Base-by-base conservation (phyloP, 306 rosid genomes). In the Malus sieversii region DNA sequence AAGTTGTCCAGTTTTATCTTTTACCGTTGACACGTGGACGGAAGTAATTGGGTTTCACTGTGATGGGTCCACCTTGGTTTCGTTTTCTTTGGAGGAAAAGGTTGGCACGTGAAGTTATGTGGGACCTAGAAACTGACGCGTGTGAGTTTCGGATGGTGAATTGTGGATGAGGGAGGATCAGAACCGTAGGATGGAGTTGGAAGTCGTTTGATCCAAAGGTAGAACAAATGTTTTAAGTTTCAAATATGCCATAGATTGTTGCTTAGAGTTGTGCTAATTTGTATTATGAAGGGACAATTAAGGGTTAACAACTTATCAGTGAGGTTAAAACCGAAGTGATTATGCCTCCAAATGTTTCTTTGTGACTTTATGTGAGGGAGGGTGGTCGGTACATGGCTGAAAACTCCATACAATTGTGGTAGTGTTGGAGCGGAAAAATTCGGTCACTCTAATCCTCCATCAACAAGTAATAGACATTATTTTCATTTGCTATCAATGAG, bases 231-330 rank as follows among this genome's bases (percentile, higher is more conserved):
- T 10, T 30, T 30, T 48, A 63, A 6, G 32, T 40, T 73, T 74
- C 29, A 60, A 42, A 45, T 7, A 1, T 55, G 40, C 7, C 42
- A 2, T 29, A 14, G 18, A 30, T 18, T 33, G 19, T 12, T 44
- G 16, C n/a, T 59, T 73, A 20, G 66, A 27, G 66, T 60, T 62
- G 48, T 62, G 35, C 69, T 72, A 40, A 53, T 52, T 42, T 74
- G 48, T 67, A 44, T 61, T 71, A 65, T 52, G 46, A 58, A 20
- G 18, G 79, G 84, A 82, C 51, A 27, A 77, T 45, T 69, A 73
- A 70, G 83, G 85, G 35, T 70, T 86, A 84, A 84, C 89, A 85
- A 70, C 84, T 64, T 45, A 68, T 64, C 15, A 81, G 71, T 19
- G 63, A 66, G 78, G 59, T 46, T 5, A 67, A 67, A 40, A 60